Conservation (phyloP, 2,329 filamentous ascomycete species). For the Aureobasidium sp. region DNA sequence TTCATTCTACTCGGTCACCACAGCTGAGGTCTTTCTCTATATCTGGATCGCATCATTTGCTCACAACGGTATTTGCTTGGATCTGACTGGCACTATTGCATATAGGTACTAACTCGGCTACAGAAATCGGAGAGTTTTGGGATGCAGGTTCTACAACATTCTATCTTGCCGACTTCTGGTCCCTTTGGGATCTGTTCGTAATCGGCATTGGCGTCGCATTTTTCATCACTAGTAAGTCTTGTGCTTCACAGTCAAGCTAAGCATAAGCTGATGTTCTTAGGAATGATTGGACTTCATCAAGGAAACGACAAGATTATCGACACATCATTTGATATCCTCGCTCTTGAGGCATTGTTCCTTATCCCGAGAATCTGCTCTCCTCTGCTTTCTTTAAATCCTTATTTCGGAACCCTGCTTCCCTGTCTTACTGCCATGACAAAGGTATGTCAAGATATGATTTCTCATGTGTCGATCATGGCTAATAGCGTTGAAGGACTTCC, state of each 20-base stretch:
- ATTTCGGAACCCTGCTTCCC: conserved; percentile 83
- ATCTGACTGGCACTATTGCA: too few relatives aligned
- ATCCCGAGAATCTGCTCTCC: conserved; percentile 76
- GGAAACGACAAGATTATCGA: conserved; percentile 59
- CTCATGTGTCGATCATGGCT: conserved; percentile 20
- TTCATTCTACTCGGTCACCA: conserved; percentile 51
- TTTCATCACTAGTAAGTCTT: conserved; percentile 57
- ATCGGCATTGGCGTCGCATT: conserved; percentile 43
- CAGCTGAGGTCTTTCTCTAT: conserved; percentile 66
- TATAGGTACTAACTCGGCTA: too few relatives aligned
- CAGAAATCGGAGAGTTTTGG: conserved; percentile 63
- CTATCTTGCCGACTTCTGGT: conserved; percentile 78
- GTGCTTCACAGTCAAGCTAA: too few relatives aligned
- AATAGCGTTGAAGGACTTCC: conserved; percentile 60
- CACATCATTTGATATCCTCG: conserved; percentile 78
- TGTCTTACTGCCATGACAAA: conserved; percentile 76
- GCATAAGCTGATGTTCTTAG: not conserved
- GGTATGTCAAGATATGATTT: not conserved
- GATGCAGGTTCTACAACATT: conserved; percentile 72
- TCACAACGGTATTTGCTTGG: conserved; percentile 47
- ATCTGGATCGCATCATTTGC: conserved; percentile 81
- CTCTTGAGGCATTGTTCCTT: conserved; percentile 81
- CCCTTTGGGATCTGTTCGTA: conserved; percentile 46
- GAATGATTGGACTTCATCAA: conserved; percentile 50
- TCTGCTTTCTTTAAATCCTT: conserved; percentile 75